Conservation (phyloP, 805 yeast genomes). For the Candida suzukii region DNA sequence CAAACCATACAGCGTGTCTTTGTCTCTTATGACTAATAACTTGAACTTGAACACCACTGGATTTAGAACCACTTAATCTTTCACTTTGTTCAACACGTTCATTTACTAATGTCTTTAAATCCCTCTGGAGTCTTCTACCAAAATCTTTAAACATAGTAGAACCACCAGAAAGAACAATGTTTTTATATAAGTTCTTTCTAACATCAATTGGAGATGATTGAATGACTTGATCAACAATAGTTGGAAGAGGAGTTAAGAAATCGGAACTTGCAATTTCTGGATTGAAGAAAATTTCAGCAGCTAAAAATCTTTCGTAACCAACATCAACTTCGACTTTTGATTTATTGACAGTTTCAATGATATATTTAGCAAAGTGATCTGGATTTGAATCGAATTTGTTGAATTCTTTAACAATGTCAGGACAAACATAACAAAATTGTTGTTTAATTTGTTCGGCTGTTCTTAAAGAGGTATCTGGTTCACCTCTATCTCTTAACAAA, state of each 20-base stretch:
- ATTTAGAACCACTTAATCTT: constrained; percentile 61
- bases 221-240: constrained; percentile 91
- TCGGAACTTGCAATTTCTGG: constrained; percentile 97
- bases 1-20: constrained; percentile 99
- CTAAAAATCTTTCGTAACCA: constrained; percentile 95
- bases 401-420: constrained; percentile 95
- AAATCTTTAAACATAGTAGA: constrained; percentile 98
- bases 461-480: constrained; percentile 83
- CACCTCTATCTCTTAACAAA: constrained; percentile 93
- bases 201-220: constrained; percentile 97
- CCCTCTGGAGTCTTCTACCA: constrained; percentile 96
- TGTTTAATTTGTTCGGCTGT: constrained; percentile 97
- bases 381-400: constrained; percentile 91
- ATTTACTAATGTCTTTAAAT: constrained; percentile 78
- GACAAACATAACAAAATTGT: constrained; percentile 94
- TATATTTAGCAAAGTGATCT: constrained; percentile 86
- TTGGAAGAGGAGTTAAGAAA: constrained; percentile 91
- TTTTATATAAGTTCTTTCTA: constrained; percentile 90
- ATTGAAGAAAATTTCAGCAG: constrained; percentile 98
- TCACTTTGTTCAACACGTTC: constrained; percentile 84
- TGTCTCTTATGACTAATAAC: constrained; percentile 97
- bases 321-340: constrained; percentile 76
- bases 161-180: constrained; percentile 95
- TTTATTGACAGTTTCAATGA: constrained; percentile 69
- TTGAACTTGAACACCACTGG: constrained; percentile 94